Evolutionary conservation across 192 early-diverging fungal genomes (phyloP).

Genomic region (Coemansia sp.): DNA sequence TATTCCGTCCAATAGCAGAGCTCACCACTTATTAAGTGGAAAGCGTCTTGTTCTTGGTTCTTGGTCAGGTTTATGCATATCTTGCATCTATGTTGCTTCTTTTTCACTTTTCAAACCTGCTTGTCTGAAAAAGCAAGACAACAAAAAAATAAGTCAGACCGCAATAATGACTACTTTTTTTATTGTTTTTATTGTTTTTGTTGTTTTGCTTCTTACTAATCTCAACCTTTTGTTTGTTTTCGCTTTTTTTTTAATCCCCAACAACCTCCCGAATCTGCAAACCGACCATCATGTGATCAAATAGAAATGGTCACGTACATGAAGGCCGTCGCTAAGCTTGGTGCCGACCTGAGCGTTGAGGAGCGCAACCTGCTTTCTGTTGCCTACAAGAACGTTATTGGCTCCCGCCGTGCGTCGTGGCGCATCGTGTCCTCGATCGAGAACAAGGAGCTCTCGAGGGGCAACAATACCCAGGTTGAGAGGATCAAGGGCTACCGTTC

Average conservation of each 20-base stretch:
- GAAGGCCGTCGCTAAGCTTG: conserved; percentile 87
- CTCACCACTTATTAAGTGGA: too few species aligned
- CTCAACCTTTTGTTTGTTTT: not conserved
- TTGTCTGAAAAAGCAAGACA: too few species aligned
- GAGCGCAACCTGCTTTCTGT: conserved; percentile 98
- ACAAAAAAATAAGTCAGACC: too few species aligned
- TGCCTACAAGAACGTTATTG: conserved; percentile 99
- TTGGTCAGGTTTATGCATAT: too few species aligned
- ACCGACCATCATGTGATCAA: conserved; percentile 31
- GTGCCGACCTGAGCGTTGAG: conserved; percentile 92
- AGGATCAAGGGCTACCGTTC: conserved; percentile 93
- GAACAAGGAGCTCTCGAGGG: conserved; percentile 97
- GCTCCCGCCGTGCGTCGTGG: conserved; percentile 98
- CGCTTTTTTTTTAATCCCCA: conserved; percentile 11
- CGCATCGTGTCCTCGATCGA: conserved; percentile 99
- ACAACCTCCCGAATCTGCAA: not conserved
- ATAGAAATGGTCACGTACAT: conserved; percentile 84
- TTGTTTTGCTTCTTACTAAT: conserved; percentile 9
- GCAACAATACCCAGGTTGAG: conserved; percentile 84
- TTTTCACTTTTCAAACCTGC: too few species aligned
- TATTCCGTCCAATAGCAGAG: too few species aligned
- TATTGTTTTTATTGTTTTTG: not conserved
- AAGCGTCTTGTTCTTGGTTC: too few species aligned
- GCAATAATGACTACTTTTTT: conserved; percentile 2
- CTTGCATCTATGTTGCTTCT: too few species aligned